phyloP scores from a whole-genome alignment of 1,284 basidiomycete genomes.

The Leccinum cinnamomeum region DNA sequence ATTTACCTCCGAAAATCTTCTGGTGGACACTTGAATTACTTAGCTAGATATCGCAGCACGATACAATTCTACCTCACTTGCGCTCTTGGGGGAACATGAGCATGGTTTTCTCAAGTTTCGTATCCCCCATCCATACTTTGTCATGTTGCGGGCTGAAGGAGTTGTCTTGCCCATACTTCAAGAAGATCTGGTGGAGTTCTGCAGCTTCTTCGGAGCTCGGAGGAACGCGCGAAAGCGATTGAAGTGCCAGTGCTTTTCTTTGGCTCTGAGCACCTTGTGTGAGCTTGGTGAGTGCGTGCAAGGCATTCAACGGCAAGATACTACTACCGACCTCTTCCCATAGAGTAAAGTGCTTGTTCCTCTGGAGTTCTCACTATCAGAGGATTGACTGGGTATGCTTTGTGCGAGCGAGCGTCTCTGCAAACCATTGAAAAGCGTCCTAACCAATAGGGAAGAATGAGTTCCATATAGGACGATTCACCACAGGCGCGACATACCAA shows the following conservation, averaged over 20 bases:
- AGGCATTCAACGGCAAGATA: background rate
- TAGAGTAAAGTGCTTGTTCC: slow-evolving; percentile 59
- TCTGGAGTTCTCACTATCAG: slow-evolving; percentile 61
- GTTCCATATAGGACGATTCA: background rate
- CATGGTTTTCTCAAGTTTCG: slow-evolving; percentile 63
- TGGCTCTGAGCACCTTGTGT: slow-evolving; percentile 48
- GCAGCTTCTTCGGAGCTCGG: slow-evolving; percentile 68
- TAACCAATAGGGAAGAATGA: slow-evolving; percentile 19
- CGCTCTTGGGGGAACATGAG: slow-evolving; percentile 86
- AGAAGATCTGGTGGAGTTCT: slow-evolving; percentile 66
- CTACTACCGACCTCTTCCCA: slow-evolving; percentile 61
- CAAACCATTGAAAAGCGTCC: slow-evolving; percentile 84
- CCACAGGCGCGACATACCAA: slow-evolving; percentile 47
- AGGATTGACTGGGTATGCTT: slow-evolving; percentile 64
- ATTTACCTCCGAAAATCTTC: slow-evolving; percentile 71
- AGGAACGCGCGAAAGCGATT: slow-evolving; percentile 67
- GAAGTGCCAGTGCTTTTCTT: slow-evolving; percentile 51
- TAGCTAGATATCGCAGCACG: background rate
- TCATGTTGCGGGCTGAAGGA: slow-evolving; percentile 36
- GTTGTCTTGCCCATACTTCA: slow-evolving; percentile 53
- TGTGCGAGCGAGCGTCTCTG: slow-evolving; percentile 66
- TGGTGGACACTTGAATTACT: slow-evolving; percentile 60
- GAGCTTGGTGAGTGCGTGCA: slow-evolving; percentile 2
- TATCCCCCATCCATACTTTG: slow-evolving; percentile 67
- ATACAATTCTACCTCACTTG: slow-evolving; percentile 51